Evolutionary conservation across 805 yeast species (phyloP).

Genomic region (Barnettozyma botsteinii): DNA sequence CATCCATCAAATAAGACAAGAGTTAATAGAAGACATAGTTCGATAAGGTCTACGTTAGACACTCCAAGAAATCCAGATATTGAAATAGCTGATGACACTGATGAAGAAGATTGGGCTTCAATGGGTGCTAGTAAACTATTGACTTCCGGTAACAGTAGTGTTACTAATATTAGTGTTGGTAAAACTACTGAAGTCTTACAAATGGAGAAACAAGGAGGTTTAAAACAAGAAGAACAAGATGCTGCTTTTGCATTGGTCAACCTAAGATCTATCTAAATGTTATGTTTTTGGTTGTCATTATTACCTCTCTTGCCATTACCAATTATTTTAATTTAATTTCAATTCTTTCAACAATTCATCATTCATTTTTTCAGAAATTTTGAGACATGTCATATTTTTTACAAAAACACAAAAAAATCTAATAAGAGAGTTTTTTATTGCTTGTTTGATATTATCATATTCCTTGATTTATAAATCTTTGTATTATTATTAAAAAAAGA

Average conservation of each 20-base stretch:
- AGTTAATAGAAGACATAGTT: constrained; percentile 22
- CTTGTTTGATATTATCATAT: too few relatives aligned
- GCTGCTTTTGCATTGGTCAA: constrained; percentile 67
- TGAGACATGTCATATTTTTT: too few relatives aligned
- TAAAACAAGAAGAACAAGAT: constrained; percentile 37
- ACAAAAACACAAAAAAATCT: too few relatives aligned
- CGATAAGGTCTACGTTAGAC: constrained; percentile 37
- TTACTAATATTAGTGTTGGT: constrained; percentile 6
- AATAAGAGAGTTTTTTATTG: too few relatives aligned
- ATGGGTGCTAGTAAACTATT: constrained; percentile 75
- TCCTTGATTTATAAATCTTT: too few relatives aligned
- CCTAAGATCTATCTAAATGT: constrained; percentile 30
- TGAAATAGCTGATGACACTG: constrained; percentile 52
- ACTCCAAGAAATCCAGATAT: constrained; percentile 22
- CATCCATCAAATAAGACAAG: constrained; percentile 11
- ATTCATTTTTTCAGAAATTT: too few relatives aligned
- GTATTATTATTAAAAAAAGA: too few relatives aligned
- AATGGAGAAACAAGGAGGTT: constrained; percentile 11
- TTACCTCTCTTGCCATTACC: too few relatives aligned
- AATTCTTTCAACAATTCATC: too few relatives aligned
- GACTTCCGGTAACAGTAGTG: constrained; percentile 19
- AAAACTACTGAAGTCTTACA: constrained; percentile 5
- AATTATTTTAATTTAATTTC: background rate
- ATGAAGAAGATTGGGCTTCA: constrained; percentile 95
- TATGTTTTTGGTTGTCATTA: background rate